These are phyloP conservation scores for Russula vinacea DNA, from an alignment of 768 basidiomycete species.

Conservation along the genomic window DNA sequence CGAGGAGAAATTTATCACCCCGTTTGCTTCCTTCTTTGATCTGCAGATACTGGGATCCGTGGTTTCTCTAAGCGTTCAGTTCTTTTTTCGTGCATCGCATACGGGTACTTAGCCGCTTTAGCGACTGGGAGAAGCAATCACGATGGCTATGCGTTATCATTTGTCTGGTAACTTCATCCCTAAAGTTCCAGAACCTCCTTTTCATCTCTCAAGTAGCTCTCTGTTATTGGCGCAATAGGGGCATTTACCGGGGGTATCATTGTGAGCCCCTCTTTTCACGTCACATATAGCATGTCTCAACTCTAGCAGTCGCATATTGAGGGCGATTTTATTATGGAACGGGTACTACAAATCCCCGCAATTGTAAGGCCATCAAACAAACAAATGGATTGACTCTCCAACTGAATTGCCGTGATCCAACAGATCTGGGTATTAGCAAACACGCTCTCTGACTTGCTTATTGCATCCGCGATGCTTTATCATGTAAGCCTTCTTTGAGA, in stretches of 20 bases:
- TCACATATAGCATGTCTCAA: not conserved
- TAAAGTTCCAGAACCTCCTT: not conserved
- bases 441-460: constrained; percentile 11
- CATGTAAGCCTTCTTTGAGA: not conserved
- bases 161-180: not conserved
- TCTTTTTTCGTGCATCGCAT: constrained; percentile 39
- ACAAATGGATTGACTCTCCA: not conserved
- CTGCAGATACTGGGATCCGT: constrained; percentile 34
- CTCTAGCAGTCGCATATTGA: not conserved
- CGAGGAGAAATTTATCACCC: constrained; percentile 27
- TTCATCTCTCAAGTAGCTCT: not conserved
- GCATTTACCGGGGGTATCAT: constrained; percentile 1
- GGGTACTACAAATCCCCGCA: not conserved
- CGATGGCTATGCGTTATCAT: not conserved
- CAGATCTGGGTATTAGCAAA: constrained; percentile 18
- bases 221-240: not conserved
- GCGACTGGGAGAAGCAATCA: not conserved
- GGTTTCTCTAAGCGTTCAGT: constrained; percentile 33
- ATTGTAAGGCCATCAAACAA: not conserved
- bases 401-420: not conserved
- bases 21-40: constrained; percentile 33
- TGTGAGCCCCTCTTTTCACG: not conserved
- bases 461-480: constrained; percentile 11
- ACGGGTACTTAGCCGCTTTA: constrained; percentile 22
- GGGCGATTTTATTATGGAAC: not conserved